Conservation (phyloP, 352 stramenopile genomes). For the Pythium vanterpoolii region DNA sequence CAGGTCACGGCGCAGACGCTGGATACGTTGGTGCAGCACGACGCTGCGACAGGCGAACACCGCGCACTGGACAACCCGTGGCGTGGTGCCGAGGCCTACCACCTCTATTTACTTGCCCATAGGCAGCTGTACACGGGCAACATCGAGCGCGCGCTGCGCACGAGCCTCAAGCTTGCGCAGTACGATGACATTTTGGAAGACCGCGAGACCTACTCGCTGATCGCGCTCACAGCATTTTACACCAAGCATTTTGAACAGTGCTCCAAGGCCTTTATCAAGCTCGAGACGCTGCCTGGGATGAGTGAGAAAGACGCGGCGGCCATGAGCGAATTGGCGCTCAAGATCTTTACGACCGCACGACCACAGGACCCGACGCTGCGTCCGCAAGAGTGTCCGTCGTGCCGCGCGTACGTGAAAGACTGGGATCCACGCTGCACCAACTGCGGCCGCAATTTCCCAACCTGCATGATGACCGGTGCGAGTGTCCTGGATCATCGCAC, state of each 20-base stretch:
- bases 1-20: constrained; percentile 89
- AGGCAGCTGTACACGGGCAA: constrained; percentile 88
- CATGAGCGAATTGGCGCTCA: constrained; percentile 71
- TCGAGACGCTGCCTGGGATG: constrained; percentile 78
- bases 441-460: constrained; percentile 71
- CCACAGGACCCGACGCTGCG: constrained; percentile 77
- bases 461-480: constrained; percentile 74
- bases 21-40: constrained; percentile 89
- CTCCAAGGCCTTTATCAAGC: constrained; percentile 90
- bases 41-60: constrained; percentile 75
- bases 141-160: constrained; percentile 81
- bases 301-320: constrained; percentile 55
- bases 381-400: constrained; percentile 79
- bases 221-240: constrained; percentile 91
- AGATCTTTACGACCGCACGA: constrained; percentile 82
- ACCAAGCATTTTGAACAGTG: constrained; percentile 90
- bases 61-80: constrained; percentile 91
- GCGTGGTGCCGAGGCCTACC: constrained; percentile 92
- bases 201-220: constrained; percentile 91
- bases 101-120: constrained; percentile 92
- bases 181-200: constrained; percentile 93
- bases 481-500: constrained; percentile 74
- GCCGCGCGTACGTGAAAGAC: constrained; percentile 75
- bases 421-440: constrained; percentile 84
- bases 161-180: constrained; percentile 78